phyloP scores from a whole-genome alignment of 768 basidiomycete genomes.

The Serendipita sp. region DNA sequence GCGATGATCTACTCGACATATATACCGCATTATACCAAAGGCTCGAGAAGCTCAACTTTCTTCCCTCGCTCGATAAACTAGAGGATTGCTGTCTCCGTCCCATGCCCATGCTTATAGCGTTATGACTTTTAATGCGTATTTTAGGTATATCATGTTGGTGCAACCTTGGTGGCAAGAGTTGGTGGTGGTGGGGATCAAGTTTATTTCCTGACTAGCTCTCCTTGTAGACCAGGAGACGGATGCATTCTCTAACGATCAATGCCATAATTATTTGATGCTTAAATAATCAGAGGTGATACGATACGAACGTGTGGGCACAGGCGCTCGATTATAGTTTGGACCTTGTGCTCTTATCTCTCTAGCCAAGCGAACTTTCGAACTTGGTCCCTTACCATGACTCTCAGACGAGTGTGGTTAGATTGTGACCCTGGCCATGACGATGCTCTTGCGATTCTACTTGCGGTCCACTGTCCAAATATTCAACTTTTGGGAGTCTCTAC shows the following conservation, averaged over 20 bases:
- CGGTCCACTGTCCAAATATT: constrained; percentile 46
- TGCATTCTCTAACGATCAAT: not conserved
- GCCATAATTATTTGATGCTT: not conserved
- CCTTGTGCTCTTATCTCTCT: not conserved
- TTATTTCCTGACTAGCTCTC: not conserved
- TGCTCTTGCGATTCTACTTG: constrained; percentile 67
- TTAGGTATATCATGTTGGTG: too few relatives aligned
- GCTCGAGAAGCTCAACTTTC: too few relatives aligned
- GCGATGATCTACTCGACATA: too few relatives aligned
- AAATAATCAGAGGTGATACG: not conserved
- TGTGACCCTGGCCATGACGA: constrained; percentile 77
- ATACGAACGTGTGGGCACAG: not conserved
- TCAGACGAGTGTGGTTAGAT: constrained; percentile 40
- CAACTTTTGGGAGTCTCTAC: constrained; percentile 70
- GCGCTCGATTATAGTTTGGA: not conserved
- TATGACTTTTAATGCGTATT: too few relatives aligned
- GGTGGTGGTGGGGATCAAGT: not conserved
- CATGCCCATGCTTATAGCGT: not conserved
- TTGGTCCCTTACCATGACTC: not conserved
- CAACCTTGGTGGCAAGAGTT: not conserved
- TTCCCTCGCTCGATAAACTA: too few relatives aligned
- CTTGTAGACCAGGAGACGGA: not conserved
- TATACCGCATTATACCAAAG: too few relatives aligned
- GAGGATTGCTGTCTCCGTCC: not conserved
- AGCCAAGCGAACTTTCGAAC: not conserved